A percentile compares a stretch with the other conserved stretches of the same genome.
Evolutionary conservation across 768 basidiomycete species (phyloP).

Genomic region (Lactarius vividus): DNA sequence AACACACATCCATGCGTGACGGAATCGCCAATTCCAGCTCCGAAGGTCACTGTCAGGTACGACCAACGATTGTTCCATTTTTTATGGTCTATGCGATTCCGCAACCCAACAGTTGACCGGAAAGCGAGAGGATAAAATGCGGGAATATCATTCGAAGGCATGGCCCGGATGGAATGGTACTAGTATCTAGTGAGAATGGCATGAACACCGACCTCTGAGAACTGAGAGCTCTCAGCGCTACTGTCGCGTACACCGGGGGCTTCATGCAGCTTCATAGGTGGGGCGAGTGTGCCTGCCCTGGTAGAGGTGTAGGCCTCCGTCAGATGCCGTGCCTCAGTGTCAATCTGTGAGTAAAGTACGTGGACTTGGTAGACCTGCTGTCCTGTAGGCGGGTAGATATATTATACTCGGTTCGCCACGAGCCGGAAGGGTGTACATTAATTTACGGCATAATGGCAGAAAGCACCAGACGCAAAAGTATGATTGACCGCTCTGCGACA

Average conservation of each 20-base stretch:
- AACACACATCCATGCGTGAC: neutral
- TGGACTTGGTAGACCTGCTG: neutral
- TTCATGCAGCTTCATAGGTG: neutral
- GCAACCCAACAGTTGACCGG: neutral
- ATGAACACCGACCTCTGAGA: neutral
- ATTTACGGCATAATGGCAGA: slow-evolving; percentile 15
- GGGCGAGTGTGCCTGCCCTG: neutral
- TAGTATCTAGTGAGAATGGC: neutral
- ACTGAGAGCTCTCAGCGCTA: neutral
- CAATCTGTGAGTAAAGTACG: neutral
- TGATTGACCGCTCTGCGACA: slow-evolving; percentile 10
- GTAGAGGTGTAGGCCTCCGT: neutral
- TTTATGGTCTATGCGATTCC: neutral
- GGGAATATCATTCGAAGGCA: neutral
- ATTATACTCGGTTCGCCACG: neutral
- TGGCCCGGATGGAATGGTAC: neutral
- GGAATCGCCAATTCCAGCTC: neutral
- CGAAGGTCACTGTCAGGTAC: neutral
- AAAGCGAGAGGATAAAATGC: neutral
- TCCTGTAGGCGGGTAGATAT: too few species aligned
- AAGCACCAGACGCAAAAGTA: neutral
- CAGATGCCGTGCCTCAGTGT: neutral
- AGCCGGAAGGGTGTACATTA: neutral
- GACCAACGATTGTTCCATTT: neutral
- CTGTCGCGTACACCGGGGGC: neutral